Percentiles rank a stretch among this genome's conserved stretches.
phyloP scores from a whole-genome alignment of 2,329 filamentous ascomycete species.

The Diaporthe nobilis region DNA sequence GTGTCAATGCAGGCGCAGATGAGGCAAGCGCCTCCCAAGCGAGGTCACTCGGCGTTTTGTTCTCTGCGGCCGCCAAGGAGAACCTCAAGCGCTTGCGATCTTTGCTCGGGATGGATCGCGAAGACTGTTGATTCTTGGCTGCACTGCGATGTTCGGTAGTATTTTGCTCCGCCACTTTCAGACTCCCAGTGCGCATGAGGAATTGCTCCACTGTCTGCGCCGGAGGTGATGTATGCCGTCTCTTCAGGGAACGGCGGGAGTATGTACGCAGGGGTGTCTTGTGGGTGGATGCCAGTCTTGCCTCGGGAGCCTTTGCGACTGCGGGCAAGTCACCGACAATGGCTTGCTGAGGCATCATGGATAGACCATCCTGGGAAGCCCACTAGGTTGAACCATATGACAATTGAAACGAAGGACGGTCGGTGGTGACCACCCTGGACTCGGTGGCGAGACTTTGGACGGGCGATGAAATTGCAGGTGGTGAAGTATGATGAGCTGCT shows the following conservation, averaged over 20 bases:
- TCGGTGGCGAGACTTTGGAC: no score
- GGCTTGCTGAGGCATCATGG: neutral
- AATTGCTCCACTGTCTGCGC: neutral
- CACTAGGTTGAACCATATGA: neutral
- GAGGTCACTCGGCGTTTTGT: constrained; percentile 34
- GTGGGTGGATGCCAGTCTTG: neutral
- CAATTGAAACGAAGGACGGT: neutral
- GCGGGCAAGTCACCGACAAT: neutral
- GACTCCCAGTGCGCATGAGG: constrained; percentile 5
- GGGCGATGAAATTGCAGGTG: no score
- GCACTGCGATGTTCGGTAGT: neutral
- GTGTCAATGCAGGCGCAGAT: constrained; percentile 2
- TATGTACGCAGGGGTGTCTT: constrained; percentile 29
- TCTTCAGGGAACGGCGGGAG: constrained; percentile 35
- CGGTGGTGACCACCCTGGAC: neutral
- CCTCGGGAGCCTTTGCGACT: neutral
- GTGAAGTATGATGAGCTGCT: neutral
- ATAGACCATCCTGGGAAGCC: neutral
- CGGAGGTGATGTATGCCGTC: constrained; percentile 4
- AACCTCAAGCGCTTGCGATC: neutral
- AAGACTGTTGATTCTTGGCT: neutral
- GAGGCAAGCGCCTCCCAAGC: constrained; percentile 34
- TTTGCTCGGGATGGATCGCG: neutral
- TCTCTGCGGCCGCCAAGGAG: neutral
- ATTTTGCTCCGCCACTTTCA: neutral